Evolutionary conservation across 1,284 basidiomycete species (phyloP).

Genomic region (Moesziomyces sp.): DNA sequence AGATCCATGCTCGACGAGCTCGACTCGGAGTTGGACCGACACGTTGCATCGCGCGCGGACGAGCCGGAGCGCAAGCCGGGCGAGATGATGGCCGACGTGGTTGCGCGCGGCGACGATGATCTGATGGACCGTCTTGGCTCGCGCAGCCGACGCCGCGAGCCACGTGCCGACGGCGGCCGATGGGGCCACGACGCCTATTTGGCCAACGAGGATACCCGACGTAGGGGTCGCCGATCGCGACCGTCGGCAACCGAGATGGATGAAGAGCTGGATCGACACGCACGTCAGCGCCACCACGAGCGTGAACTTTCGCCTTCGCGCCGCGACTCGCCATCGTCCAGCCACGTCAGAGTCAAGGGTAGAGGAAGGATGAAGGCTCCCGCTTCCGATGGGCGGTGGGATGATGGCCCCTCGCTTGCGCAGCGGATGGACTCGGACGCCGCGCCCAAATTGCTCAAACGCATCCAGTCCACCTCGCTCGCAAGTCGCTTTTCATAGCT

Average conservation of each 20-base stretch:
- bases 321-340: neutral
- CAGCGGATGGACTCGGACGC: no score
- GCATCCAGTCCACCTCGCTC: slow-evolving; percentile 8
- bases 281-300: slow-evolving; percentile 15
- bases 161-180: slow-evolving; percentile 4
- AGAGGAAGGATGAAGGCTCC: slow-evolving; percentile 51
- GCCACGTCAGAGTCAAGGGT: slow-evolving; percentile 36
- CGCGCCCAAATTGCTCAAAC: slow-evolving; percentile 4
- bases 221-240: slow-evolving; percentile 14
- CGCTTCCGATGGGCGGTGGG: slow-evolving; percentile 20
- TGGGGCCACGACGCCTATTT: slow-evolving; percentile 43
- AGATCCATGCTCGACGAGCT: slow-evolving; percentile 34
- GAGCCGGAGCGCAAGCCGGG: slow-evolving; percentile 25
- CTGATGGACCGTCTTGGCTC: slow-evolving; percentile 25
- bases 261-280: slow-evolving; percentile 31
- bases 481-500: slow-evolving; percentile 31
- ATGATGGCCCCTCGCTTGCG: neutral
- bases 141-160: slow-evolving; percentile 2
- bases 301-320: slow-evolving; percentile 45
- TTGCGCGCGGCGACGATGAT: slow-evolving; percentile 18
- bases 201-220: neutral
- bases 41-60: slow-evolving; percentile 8
- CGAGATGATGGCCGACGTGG: slow-evolving; percentile 42
- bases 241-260: slow-evolving; percentile 29
- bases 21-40: slow-evolving; percentile 37